phyloP scores from a whole-genome alignment of 1,284 basidiomycete species.

The Cutaneotrichosporon cavernicola region DNA sequence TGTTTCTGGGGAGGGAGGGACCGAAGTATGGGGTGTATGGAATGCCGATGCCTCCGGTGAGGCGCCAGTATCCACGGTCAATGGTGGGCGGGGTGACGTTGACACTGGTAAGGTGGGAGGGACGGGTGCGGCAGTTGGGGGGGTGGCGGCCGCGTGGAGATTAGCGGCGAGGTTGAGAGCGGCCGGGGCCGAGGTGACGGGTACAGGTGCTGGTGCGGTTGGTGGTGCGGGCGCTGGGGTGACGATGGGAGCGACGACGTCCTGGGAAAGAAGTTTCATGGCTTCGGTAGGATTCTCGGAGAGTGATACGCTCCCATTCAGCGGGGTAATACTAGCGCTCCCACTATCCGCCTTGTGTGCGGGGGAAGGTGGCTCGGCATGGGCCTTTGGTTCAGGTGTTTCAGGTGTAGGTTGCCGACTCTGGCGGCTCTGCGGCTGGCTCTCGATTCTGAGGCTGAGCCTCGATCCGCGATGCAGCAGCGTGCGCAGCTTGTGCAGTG shows the following conservation, averaged over 20 bases:
- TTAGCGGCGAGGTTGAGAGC: background rate
- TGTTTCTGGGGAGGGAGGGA: background rate
- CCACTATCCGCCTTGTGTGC: background rate
- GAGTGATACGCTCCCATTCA: background rate
- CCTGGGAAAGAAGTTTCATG: background rate
- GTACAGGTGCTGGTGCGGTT: background rate
- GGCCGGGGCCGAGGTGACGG: too few relatives aligned
- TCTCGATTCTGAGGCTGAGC: background rate
- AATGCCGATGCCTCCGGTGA: background rate
- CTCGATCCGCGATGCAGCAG: conserved; percentile 4
- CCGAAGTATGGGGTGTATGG: background rate
- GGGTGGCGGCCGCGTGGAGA: background rate
- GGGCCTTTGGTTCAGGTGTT: background rate
- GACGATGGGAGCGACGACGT: too few relatives aligned
- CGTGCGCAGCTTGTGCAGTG: conserved; percentile 4
- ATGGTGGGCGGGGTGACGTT: background rate
- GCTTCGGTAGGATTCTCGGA: background rate
- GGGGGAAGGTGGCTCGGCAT: background rate
- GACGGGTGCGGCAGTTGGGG: background rate
- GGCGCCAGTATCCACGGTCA: background rate
- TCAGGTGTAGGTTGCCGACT: background rate
- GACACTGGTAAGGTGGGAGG: background rate
- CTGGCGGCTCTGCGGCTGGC: background rate
- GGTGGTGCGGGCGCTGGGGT: background rate
- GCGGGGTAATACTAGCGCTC: conserved; percentile 5